Evolutionary conservation across 1,284 basidiomycete genomes (phyloP), one percentile per base, ranked within the genome.

Genomic region (Irpex rosettiformis): DNA sequence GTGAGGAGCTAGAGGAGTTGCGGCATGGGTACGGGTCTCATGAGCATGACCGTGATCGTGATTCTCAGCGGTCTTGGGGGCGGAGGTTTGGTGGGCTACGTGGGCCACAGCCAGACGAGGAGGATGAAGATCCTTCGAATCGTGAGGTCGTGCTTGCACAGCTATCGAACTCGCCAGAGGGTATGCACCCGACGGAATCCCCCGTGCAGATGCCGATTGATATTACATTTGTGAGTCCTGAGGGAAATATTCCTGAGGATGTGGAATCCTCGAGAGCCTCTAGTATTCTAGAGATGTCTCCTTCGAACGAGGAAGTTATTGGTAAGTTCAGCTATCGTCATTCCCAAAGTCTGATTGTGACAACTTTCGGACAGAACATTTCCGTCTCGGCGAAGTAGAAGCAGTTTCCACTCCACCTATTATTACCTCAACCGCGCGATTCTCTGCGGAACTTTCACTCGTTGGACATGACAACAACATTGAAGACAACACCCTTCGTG

Each of bases 221-320:
- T 49, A 56, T 62, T 56, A 62, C 61, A 21, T 63, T 67, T 8
- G 64, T 65, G n/a, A 66, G 67, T 27, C 71, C 74, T 1, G 53
- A 63, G 0, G 68, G 70, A 6, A 77, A 75, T 27, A 73, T 89
- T 11, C 85, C 88, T 0, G 87, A 89, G 66, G 88, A 91, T 64
- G 77, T 89, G 2, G 77, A 79, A 57, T 85, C 83, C 22, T 84
- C 81, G 7, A 71, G 80, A 40, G 76, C 79, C 7, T 82, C 81
- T 0, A 85, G 83, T 4, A 73, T 78, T 10, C 63, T 82, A 47
- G 77, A 78, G 63, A 65, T 70, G 47, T 71, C 69, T 18, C 64
- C 67, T 7, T 33, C 60, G 10, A 67, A 77, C 1, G 71, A 51
- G 22, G 79, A 81, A 22, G 63, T 68, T 10, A 72, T 72, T 63